These are phyloP conservation scores for Fraxinus excelsior DNA, from an alignment of 257 asterid genomes.

Conservation along the genomic window DNA sequence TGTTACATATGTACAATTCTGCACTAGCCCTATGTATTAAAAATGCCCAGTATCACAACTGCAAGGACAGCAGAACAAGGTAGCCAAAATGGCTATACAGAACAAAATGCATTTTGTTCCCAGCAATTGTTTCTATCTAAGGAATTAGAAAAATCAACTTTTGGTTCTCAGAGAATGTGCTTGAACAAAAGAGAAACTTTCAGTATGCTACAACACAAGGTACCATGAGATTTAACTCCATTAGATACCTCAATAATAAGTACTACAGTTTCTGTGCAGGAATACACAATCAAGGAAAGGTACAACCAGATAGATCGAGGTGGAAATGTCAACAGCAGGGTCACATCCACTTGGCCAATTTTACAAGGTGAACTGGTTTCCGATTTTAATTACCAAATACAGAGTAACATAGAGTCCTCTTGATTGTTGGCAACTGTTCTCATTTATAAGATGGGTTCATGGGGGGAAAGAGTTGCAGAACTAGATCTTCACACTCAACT, in stretches of 20 bases:
- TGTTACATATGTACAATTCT: no score
- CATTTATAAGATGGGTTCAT: background rate
- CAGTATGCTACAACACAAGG: background rate
- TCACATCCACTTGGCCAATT: constrained; percentile 15
- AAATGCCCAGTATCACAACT: background rate
- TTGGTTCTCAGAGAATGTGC: background rate
- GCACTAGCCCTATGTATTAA: no score
- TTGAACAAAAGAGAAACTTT: background rate
- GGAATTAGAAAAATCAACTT: background rate
- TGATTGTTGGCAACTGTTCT: constrained; percentile 1
- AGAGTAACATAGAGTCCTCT: constrained; percentile 8
- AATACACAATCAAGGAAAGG: background rate
- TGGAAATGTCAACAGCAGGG: background rate
- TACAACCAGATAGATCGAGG: background rate
- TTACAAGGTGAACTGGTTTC: constrained; percentile 8
- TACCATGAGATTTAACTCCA: no score
- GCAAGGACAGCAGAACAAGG: background rate
- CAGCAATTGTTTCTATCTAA: background rate
- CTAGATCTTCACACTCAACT: constrained; percentile 12
- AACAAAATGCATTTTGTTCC: background rate
- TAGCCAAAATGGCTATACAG: background rate
- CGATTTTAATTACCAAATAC: constrained; percentile 3
- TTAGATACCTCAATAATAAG: background rate
- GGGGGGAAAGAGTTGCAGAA: background rate
- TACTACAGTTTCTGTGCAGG: background rate